Evolutionary conservation across 345 rosid genomes (phyloP).

Genomic region (Populus pruinosa): DNA sequence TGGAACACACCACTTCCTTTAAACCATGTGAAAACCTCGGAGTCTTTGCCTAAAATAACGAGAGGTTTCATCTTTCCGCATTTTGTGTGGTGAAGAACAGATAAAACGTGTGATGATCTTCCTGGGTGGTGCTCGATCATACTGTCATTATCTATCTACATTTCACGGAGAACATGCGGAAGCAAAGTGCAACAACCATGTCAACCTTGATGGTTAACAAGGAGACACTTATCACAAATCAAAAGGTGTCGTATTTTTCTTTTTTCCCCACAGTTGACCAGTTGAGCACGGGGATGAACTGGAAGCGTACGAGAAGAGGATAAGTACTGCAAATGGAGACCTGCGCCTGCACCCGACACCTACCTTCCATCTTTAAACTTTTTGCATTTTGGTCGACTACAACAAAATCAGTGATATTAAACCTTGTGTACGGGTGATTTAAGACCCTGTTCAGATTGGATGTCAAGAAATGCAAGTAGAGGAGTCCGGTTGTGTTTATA

Average conservation of each 20-base stretch:
- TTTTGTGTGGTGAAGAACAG: background rate
- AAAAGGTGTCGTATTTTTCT: background rate
- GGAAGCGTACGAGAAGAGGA: background rate
- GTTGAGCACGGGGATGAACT: background rate
- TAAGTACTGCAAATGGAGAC: background rate
- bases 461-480: too few species aligned
- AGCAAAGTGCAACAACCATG: background rate
- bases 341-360: background rate
- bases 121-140: background rate
- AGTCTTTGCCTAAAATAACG: too few species aligned
- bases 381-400: background rate
- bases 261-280: background rate
- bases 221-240: background rate
- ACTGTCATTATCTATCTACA: background rate
- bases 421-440: too few species aligned
- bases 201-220: background rate
- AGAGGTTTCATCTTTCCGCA: too few species aligned
- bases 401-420: too few species aligned
- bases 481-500: too few species aligned
- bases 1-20: too few species aligned
- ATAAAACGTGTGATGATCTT: background rate
- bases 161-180: background rate
- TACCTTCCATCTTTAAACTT: background rate
- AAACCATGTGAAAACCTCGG: too few species aligned
- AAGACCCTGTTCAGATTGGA: too few species aligned